Evolutionary conservation across 2,329 filamentous ascomycete genomes (phyloP).

Genomic region (Thielaviopsis punctulata): DNA sequence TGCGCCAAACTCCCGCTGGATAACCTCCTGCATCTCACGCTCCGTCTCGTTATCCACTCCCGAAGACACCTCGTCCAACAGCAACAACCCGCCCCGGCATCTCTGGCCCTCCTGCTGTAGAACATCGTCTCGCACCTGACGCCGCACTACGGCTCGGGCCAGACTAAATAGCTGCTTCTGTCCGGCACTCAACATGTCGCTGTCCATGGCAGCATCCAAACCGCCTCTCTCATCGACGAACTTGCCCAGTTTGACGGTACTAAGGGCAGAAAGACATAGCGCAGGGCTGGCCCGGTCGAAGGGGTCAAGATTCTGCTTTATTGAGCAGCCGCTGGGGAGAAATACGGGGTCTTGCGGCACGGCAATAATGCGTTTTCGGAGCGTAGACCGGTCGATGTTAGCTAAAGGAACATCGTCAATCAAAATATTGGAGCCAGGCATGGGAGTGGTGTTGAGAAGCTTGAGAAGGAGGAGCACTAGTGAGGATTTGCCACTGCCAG

Average conservation of each 20-base stretch:
- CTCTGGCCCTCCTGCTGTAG: not conserved
- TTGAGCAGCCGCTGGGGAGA: constrained; percentile 25
- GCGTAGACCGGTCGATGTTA: constrained; percentile 22
- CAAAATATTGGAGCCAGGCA: constrained; percentile 17
- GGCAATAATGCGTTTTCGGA: constrained; percentile 32
- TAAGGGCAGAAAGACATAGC: constrained; percentile 22
- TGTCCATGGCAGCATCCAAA: constrained; percentile 23
- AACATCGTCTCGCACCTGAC: constrained; percentile 16
- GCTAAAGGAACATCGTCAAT: constrained; percentile 27
- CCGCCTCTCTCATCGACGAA: constrained; percentile 19
- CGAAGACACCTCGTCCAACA: constrained; percentile 28
- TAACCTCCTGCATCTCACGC: constrained; percentile 24
- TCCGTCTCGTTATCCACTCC: constrained; percentile 27
- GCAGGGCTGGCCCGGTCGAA: constrained; percentile 17
- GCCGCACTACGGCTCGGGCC: constrained; percentile 29
- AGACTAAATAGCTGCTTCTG: constrained; percentile 49
- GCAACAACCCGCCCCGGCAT: constrained; percentile 18
- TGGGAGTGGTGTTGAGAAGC: constrained; percentile 23
- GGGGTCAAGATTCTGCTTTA: constrained; percentile 28
- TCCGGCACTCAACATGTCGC: constrained; percentile 35
- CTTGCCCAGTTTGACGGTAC: constrained; percentile 19
- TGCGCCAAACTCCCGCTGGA: constrained; percentile 21
- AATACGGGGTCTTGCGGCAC: constrained; percentile 38
- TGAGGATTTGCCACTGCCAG: constrained; percentile 28
- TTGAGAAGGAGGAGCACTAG: constrained; percentile 24